Evolutionary conservation across 768 basidiomycete genomes (phyloP), one percentile per base, ranked within the genome.

Genomic region (Crassisporium funariophilum): DNA sequence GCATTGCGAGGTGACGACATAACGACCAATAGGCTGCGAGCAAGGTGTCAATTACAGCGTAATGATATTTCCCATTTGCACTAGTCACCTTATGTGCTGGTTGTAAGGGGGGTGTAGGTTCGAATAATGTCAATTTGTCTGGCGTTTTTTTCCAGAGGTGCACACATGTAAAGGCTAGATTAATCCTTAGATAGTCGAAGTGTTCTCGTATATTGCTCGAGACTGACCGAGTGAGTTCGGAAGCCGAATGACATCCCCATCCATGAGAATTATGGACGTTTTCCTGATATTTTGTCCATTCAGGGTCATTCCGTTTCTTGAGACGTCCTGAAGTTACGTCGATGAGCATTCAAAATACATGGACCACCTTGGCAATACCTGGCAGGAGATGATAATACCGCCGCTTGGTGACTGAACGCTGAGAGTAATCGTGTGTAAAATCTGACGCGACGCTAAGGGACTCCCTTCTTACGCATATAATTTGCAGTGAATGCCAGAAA

Each of bases 391-490:
- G 54, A 90, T 83, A 24, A 87, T 70, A 2, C 85, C 86, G 27
- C 87, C 90, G 4, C 75, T 77, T 19, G 83, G 81, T 11, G 87
- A 84, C 34, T 73, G 77, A 39, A 91, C 82, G 7, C 88, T 91
- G 5, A 3, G 5, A 3, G 10, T n/a, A 46, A 36, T 23, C 21
- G 27, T 33, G 54, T 19, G 42, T 27, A 31, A 43, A 39, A 44
- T 33, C n/a, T n/a, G n/a, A n/a, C n/a, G n/a, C n/a, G n/a, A n/a
- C n/a, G n/a, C n/a, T n/a, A n/a, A n/a, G n/a, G n/a, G n/a, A n/a
- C n/a, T n/a, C n/a, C n/a, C n/a, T n/a, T n/a, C 78, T 61, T 56
- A 86, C 89, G 86, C 89, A 78, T 88, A 84, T 75, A 88, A 64
- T 63, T 84, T 86, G 74, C 85, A 90, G 62, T 88, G 86, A 25